Percentiles rank a stretch among this genome's conserved stretches.
Conservation (phyloP, 805 yeast species). For the Saccharomycopsis babjevae region DNA sequence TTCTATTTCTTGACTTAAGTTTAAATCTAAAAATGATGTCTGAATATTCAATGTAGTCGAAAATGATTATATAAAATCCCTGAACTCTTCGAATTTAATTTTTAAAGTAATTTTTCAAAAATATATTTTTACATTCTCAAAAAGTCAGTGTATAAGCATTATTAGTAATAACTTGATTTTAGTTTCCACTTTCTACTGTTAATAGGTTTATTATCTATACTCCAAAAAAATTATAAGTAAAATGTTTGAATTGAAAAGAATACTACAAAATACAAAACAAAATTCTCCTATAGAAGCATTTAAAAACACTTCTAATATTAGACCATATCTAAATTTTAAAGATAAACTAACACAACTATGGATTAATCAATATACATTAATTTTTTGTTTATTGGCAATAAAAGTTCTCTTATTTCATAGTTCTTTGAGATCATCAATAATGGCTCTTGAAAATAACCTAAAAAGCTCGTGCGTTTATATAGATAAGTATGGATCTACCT, state of each 20-base stretch:
- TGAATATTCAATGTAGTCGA: background rate
- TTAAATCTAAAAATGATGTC: background rate
- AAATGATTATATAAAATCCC: background rate
- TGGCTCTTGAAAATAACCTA: constrained; percentile 30
- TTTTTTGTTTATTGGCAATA: constrained; percentile 42
- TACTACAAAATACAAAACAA: background rate
- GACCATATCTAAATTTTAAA: constrained; percentile 33
- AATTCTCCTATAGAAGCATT: background rate
- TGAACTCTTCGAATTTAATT: background rate
- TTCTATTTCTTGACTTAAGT: background rate
- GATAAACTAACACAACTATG: constrained; percentile 56
- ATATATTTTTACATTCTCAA: too few relatives aligned
- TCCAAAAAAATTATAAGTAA: background rate
- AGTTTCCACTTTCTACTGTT: background rate
- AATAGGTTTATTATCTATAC: too few relatives aligned
- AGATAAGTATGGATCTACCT: constrained; percentile 29
- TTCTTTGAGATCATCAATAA: constrained; percentile 35
- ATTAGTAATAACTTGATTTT: too few relatives aligned
- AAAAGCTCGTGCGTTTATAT: constrained; percentile 37
- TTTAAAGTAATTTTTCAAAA: too few relatives aligned
- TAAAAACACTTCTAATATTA: background rate
- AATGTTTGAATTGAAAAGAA: background rate
- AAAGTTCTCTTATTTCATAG: constrained; percentile 50
- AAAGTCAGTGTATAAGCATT: too few relatives aligned
- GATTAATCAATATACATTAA: constrained; percentile 54